Base-by-base conservation (phyloP, 1,139 yeast species). In the Pichia sp. region DNA sequence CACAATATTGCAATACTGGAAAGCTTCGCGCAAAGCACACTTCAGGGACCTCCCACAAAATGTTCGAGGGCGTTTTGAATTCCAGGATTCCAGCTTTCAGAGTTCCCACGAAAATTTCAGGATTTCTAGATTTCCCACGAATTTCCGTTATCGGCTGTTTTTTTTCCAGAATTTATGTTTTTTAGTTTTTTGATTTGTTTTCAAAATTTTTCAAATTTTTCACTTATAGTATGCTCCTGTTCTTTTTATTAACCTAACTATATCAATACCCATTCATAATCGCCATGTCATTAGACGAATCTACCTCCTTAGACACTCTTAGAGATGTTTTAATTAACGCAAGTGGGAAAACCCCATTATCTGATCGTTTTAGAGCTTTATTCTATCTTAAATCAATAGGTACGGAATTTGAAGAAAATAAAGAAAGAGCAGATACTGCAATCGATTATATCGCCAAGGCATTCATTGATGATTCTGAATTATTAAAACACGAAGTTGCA, bases 401-500 rank as follows among this genome's bases (percentile, higher is more conserved):
- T 39, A 77, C 81, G 47, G 87, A 84, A 55, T 70, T 69, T 48
- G 68, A 73, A 14, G 60, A 67, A 6, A 74, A 77, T 33, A 79
- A 81, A 51, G 80, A 77, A 49, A 78, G 79, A 55, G 77, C 77
- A 9, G 64, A 70, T 46, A 71, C 62, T 53, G 99, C 99, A 50
- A 81, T 93, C 52, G 80, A 84, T 52, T 87, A 88, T 72, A 91
- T 95, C 58, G 87, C 93, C 46, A 93, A 83, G 61, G 76, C 84
- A 53, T 95, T 95, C 67, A 63, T 69, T 44, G 97, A 89, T 65
- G 80, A 81, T 54, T 85, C 96, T n/a, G 99, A 95, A 70, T 78
- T 95, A 52, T 77, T 95, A 66, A 95, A 95, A 73, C 99, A 95
- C 67, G 99, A 95, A 71, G 95, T 93, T 52, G 99, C 99, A 8